Base-by-base conservation (phyloP, 2,329 filamentous ascomycete genomes). In the Colletotrichum eremochloae region DNA sequence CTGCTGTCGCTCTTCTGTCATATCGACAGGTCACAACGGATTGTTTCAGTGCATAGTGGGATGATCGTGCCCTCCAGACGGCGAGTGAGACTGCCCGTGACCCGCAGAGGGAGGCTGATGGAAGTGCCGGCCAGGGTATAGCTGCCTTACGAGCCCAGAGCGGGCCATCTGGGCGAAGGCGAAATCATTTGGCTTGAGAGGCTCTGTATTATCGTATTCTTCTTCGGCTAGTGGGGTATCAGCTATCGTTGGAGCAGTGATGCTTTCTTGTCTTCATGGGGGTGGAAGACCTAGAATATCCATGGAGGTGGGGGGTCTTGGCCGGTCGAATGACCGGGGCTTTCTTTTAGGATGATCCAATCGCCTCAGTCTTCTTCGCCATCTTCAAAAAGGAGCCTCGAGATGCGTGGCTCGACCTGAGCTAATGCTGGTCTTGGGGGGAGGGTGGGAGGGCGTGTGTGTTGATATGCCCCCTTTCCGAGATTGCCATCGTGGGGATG, bases 21-120 rank as follows among this genome's bases (percentile, higher is more conserved):
- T 68, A 63, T 68, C 50, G 66, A 68, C 57, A 40, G 31, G 66
- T 68, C 48, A 68, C 24, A 56, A 50, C 24, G 18, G n/a, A 29
- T 31, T 56, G 66, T 56, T 48, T 48, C 48, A 55, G 65, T 9
- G 14, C 18, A 38, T 7, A n/a, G 18, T 38, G 50, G 9, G 61
- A 42, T 63, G n/a, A n/a, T 42, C 42, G 31, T 40, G 40, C 20
- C 6, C 3, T 24, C 42, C 40, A 50, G 18, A 14, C 31, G 12
- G 15, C 20, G 29, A 63, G 24, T 66, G 63, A 42, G 53, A 66
- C 53, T 18, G 24, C 31, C 18, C 31, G 40, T 29, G 20, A 56
- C 20, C 53, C 53, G 20, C 53, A 38, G 53, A 55, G 63, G 52
- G 31, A 8, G 31, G 24, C 40, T 36, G 40, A 66, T 14, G 52